Percentiles rank a stretch among this genome's conserved stretches.
Conservation (phyloP, 169 alveolate species). For the Perkinsus olseni region DNA sequence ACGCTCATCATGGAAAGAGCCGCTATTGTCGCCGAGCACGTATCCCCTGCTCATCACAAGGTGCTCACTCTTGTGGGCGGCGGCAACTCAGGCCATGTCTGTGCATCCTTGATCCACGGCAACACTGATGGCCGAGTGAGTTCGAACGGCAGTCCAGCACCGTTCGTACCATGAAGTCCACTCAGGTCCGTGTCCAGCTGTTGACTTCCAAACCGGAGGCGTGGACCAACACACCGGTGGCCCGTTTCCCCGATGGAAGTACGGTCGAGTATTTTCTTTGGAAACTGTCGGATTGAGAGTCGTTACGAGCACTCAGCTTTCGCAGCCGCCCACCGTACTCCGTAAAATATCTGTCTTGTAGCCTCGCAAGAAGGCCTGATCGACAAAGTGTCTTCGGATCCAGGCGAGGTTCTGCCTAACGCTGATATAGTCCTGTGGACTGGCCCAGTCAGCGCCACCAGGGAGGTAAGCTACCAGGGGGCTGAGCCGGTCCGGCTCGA, state of each 20-base stretch:
- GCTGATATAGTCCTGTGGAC: not conserved
- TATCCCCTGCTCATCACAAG: not conserved
- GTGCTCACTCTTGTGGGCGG: not conserved
- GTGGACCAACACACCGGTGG: not conserved
- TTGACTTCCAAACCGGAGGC: not conserved
- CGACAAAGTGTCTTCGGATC: not conserved
- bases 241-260: not conserved
- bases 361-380: not conserved
- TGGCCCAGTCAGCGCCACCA: not conserved
- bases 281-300: too few species aligned
- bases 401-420: not conserved
- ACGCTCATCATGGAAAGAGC: not conserved
- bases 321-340: too few species aligned
- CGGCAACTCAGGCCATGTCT: not conserved
- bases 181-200: not conserved
- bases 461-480: not conserved
- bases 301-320: too few species aligned
- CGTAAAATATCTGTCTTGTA: not conserved
- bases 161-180: not conserved
- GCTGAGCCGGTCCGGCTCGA: not conserved
- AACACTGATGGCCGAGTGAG: not conserved
- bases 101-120: not conserved
- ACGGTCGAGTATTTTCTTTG: too few species aligned
- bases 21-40: not conserved
- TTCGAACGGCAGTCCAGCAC: not conserved